Evolutionary conservation across 352 stramenopile species (phyloP).

Genomic region (Blastocystis sp.): DNA sequence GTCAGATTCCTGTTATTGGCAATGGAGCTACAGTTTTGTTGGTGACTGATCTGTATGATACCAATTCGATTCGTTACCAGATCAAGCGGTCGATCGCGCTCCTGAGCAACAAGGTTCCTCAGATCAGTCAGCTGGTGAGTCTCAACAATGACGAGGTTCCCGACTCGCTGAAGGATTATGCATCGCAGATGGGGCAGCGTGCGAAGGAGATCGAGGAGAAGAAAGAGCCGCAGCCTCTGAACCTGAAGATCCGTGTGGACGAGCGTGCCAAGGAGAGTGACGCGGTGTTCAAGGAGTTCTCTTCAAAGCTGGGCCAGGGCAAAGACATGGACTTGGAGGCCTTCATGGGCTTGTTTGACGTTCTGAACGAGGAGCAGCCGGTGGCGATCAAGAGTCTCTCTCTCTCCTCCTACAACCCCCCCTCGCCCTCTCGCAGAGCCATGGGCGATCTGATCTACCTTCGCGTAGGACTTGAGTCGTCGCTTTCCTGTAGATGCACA

Average conservation of each 20-base stretch:
- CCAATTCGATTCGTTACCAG: slow-evolving; percentile 40
- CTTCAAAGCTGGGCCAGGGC: not conserved
- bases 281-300: not conserved
- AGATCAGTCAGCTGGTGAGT: slow-evolving; percentile 48
- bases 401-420: slow-evolving; percentile 38
- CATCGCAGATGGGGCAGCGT: not conserved
- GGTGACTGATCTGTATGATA: slow-evolving; percentile 52
- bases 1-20: slow-evolving; percentile 14
- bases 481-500: slow-evolving; percentile 15
- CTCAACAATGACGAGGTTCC: slow-evolving; percentile 49
- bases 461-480: not conserved
- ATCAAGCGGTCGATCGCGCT: slow-evolving; percentile 47
- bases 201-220: slow-evolving; percentile 52
- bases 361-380: not conserved
- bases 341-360: not conserved
- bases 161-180: slow-evolving; percentile 20
- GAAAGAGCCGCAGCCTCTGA: slow-evolving; percentile 36
- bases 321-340: not conserved
- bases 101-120: slow-evolving; percentile 26
- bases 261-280: not conserved
- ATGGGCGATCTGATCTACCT: slow-evolving; percentile 59
- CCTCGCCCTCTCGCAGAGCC: not conserved
- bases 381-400: not conserved
- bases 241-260: not conserved
- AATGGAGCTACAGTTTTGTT: slow-evolving; percentile 16